phyloP scores from a whole-genome alignment of 257 asterid genomes.

The Solanum microdontum region DNA sequence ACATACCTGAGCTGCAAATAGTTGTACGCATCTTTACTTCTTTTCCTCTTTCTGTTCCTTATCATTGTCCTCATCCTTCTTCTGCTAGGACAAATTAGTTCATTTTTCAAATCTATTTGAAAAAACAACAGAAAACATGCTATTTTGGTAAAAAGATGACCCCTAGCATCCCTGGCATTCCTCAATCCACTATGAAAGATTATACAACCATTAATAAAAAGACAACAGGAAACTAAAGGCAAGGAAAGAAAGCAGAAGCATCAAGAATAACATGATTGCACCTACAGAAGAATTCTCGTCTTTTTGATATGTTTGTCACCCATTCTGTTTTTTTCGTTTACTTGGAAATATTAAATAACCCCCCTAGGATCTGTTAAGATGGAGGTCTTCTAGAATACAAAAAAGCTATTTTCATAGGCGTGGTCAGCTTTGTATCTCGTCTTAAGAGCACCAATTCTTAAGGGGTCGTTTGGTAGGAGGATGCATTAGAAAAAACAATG shows the following conservation, averaged over 20 bases:
- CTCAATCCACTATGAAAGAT: background rate
- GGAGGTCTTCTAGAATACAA: background rate
- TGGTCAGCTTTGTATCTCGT: background rate
- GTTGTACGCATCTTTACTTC: slow-evolving; percentile 27
- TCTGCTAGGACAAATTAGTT: slow-evolving; percentile 19
- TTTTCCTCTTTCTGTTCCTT: slow-evolving; percentile 49
- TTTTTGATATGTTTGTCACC: background rate
- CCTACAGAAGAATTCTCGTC: background rate
- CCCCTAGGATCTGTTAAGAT: background rate
- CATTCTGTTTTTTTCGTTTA: background rate
- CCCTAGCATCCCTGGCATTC: background rate
- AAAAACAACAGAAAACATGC: background rate
- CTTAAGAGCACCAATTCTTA: background rate
- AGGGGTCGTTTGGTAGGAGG: background rate
- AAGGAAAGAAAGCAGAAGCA: background rate
- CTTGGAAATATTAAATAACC: background rate
- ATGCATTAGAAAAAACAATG: background rate
- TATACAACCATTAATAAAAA: background rate
- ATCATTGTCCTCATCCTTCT: slow-evolving; percentile 53
- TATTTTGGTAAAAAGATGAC: background rate
- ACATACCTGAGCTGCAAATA: background rate
- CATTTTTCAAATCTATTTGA: background rate
- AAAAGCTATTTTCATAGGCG: background rate
- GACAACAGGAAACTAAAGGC: background rate
- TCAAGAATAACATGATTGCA: background rate